A percentile compares a stretch with the other conserved stretches of the same genome.
Conservation (phyloP, 495 filamentous ascomycete species). For the Aspergillus affinis region DNA sequence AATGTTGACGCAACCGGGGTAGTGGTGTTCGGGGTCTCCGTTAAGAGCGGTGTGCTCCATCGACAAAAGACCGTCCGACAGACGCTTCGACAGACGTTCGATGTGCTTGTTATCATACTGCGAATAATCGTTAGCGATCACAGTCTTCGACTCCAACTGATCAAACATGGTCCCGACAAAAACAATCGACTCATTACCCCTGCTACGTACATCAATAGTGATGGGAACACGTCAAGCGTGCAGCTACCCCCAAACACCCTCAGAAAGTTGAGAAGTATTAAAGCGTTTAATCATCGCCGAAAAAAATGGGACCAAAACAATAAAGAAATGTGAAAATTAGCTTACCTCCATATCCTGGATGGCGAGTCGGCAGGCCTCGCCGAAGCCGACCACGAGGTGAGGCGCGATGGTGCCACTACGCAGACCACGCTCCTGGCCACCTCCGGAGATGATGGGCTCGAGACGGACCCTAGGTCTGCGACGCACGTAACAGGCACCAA, state of each 20-base stretch:
- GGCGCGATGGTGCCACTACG: constrained; percentile 93
- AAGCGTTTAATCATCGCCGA: constrained; percentile 52
- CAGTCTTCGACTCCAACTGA: not conserved
- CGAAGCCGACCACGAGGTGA: constrained; percentile 85
- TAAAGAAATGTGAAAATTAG: constrained; percentile 18
- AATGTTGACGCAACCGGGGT: constrained; percentile 96
- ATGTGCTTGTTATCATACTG: constrained; percentile 92
- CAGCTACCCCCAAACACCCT: constrained; percentile 44
- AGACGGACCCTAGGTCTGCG: constrained; percentile 88
- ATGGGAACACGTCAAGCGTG: constrained; percentile 39
- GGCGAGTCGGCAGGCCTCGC: constrained; percentile 90
- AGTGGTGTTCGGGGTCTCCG: constrained; percentile 78
- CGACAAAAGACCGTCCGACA: constrained; percentile 75
- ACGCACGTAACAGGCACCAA: constrained; percentile 93
- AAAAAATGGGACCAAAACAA: constrained; percentile 13
- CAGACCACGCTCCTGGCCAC: constrained; percentile 92
- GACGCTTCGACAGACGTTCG: constrained; percentile 73
- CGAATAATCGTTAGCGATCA: constrained; percentile 30
- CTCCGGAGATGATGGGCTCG: constrained; percentile 93
- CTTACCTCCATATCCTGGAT: constrained; percentile 86
- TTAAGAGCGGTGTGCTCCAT: constrained; percentile 93
- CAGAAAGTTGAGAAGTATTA: constrained; percentile 54
- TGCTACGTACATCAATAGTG: constrained; percentile 51
- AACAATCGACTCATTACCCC: constrained; percentile 47
- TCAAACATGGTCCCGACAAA: constrained; percentile 8